These are phyloP conservation scores for Lycium ferocissimum DNA, from an alignment of 257 asterid genomes.

Conservation along the genomic window DNA sequence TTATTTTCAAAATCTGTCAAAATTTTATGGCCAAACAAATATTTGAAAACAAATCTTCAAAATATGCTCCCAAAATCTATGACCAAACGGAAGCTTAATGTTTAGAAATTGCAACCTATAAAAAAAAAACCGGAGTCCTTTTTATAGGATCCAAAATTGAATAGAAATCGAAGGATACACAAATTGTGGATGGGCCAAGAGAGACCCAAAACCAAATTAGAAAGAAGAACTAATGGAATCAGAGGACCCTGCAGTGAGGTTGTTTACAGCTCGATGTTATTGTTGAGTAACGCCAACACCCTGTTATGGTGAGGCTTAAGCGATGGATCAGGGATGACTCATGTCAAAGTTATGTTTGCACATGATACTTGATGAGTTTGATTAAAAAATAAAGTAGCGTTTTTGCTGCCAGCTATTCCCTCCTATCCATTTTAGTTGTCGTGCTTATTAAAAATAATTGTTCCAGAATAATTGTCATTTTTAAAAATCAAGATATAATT, in stretches of 20 bases:
- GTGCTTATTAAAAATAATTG: too few relatives aligned
- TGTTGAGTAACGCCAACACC: neutral
- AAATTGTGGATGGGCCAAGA: neutral
- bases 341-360: neutral
- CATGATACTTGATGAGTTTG: neutral
- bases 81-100: too few relatives aligned
- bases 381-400: neutral
- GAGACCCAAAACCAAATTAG: neutral
- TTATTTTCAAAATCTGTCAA: too few relatives aligned
- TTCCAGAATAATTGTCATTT: too few relatives aligned
- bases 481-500: too few relatives aligned
- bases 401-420: neutral
- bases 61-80: too few relatives aligned
- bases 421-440: too few relatives aligned
- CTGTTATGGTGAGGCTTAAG: neutral
- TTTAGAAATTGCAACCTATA: neutral
- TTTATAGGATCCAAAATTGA: neutral
- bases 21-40: too few relatives aligned
- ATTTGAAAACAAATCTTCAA: too few relatives aligned
- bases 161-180: too few relatives aligned
- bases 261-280: neutral
- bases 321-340: neutral
- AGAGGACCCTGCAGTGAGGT: neutral
- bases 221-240: neutral
- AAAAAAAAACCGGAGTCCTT: neutral